Conservation (phyloP, 208 protist genomes). For the Leishmania gerbilli region DNA sequence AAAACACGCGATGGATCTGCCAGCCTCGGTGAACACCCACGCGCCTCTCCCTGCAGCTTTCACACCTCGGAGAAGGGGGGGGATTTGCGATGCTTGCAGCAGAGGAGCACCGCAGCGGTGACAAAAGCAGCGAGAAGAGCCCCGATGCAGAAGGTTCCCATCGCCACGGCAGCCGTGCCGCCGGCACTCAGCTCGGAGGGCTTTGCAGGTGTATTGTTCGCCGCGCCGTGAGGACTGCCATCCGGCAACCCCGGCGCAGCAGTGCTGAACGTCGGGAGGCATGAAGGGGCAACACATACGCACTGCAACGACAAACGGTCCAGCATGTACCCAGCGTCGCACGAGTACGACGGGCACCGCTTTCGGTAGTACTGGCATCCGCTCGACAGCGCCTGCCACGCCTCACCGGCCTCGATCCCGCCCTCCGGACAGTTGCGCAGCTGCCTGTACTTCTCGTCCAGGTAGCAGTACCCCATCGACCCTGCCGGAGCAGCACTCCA, state of each 20-base stretch:
- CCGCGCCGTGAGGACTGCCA: background rate
- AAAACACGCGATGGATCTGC: background rate
- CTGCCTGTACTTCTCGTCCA: conserved; percentile 35
- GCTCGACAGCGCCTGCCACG: conserved; percentile 6
- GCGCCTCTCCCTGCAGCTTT: background rate
- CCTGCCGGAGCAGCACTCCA: conserved; percentile 32
- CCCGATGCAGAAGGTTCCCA: conserved; percentile 13
- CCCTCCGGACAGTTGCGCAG: conserved; percentile 26
- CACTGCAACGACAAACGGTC: conserved; percentile 29
- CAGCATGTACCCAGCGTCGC: conserved; percentile 20
- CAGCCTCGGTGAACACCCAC: background rate
- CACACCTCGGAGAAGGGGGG: background rate
- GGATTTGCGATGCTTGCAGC: background rate
- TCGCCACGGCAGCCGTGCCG: conserved; percentile 4
- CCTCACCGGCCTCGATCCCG: conserved; percentile 9
- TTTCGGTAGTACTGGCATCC: conserved; percentile 28
- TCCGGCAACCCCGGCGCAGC: background rate
- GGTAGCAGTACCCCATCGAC: conserved; percentile 48
- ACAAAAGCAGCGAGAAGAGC: conserved; percentile 13
- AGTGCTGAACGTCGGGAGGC: background rate
- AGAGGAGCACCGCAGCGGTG: conserved; percentile 9
- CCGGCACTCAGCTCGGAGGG: conserved; percentile 2
- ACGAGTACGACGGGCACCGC: conserved; percentile 30
- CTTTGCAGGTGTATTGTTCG: background rate
- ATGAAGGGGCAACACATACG: conserved; percentile 20